Percentiles rank a stretch among this genome's conserved stretches.
phyloP scores from a whole-genome alignment of 306 rosid species.

The Cicer arietinum region DNA sequence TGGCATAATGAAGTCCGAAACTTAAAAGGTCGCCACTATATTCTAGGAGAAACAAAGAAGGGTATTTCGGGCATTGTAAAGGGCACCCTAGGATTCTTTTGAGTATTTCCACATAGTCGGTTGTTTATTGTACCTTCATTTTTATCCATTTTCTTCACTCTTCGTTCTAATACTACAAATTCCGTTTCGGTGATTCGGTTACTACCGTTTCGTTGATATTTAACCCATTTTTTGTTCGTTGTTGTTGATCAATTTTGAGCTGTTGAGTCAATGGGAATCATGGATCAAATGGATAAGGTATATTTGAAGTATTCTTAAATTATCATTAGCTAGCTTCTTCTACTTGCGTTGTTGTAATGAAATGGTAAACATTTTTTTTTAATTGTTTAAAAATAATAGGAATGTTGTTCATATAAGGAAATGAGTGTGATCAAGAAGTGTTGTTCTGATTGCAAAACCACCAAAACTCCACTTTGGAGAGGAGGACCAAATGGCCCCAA shows the following conservation, averaged over 20 bases:
- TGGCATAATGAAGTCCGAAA: slow-evolving; percentile 39
- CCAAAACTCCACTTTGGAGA: slow-evolving; percentile 86
- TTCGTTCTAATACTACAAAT: neutral
- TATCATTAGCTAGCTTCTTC: slow-evolving; percentile 5
- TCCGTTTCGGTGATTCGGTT: slow-evolving; percentile 38
- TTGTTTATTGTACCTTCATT: neutral
- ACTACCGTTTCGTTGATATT: slow-evolving; percentile 17
- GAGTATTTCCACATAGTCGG: slow-evolving; percentile 50
- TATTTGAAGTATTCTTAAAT: neutral
- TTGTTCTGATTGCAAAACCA: slow-evolving; percentile 70
- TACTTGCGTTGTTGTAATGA: neutral
- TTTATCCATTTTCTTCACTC: slow-evolving; percentile 4
- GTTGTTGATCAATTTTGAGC: neutral
- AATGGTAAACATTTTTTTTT: neutral
- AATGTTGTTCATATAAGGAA: slow-evolving; percentile 40
- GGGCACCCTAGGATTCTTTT: slow-evolving; percentile 44
- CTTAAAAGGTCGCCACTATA: slow-evolving; percentile 40
- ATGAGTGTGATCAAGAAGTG: slow-evolving; percentile 48
- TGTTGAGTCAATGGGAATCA: slow-evolving; percentile 38
- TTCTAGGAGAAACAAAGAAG: neutral
- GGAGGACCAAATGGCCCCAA: slow-evolving; percentile 86
- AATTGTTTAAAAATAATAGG: slow-evolving; percentile 50
- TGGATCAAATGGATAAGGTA: slow-evolving; percentile 61
- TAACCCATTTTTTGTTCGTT: neutral
- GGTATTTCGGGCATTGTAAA: slow-evolving; percentile 48